These are phyloP conservation scores for Gaertneriomyces sp. DNA, from an alignment of 192 early-diverging fungal species.

Conservation along the genomic window DNA sequence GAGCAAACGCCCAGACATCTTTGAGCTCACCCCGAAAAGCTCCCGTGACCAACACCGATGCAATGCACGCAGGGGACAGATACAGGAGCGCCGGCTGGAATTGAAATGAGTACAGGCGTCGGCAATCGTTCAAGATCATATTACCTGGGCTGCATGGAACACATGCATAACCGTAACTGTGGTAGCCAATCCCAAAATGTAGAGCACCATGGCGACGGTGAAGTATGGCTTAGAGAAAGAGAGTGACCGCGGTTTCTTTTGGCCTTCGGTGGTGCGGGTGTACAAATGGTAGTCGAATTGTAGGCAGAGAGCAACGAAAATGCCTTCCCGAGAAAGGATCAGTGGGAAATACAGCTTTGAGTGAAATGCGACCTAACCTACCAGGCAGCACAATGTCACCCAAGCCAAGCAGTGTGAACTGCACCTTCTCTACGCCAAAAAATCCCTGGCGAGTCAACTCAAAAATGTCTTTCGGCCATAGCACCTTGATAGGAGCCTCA, in stretches of 20 bases:
- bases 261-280: conserved; percentile 52
- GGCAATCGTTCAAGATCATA: background rate
- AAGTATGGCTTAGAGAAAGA: conserved; percentile 87
- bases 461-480: conserved; percentile 75
- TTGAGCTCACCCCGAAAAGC: conserved; percentile 39
- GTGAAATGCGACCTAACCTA: conserved; percentile 11
- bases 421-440: conserved; percentile 37
- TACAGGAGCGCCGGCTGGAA: conserved; percentile 85
- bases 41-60: conserved; percentile 66
- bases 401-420: conserved; percentile 90
- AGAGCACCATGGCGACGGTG: conserved; percentile 71
- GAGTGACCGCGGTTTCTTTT: conserved; percentile 49
- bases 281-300: conserved; percentile 81
- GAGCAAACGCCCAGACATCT: conserved; percentile 36
- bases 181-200: conserved; percentile 77
- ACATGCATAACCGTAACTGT: conserved; percentile 93
- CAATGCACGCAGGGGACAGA: conserved; percentile 92
- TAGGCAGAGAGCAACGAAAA: conserved; percentile 88
- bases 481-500: conserved; percentile 95
- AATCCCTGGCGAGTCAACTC: conserved; percentile 34
- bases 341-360: too few species aligned
- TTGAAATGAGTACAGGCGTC: background rate
- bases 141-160: conserved; percentile 88
- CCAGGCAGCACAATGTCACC: conserved; percentile 98
- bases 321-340: conserved; percentile 42